Evolutionary conservation across 2,329 filamentous ascomycete species (phyloP), one percentile per base, ranked within the genome.

Genomic region (Claviceps sp.): DNA sequence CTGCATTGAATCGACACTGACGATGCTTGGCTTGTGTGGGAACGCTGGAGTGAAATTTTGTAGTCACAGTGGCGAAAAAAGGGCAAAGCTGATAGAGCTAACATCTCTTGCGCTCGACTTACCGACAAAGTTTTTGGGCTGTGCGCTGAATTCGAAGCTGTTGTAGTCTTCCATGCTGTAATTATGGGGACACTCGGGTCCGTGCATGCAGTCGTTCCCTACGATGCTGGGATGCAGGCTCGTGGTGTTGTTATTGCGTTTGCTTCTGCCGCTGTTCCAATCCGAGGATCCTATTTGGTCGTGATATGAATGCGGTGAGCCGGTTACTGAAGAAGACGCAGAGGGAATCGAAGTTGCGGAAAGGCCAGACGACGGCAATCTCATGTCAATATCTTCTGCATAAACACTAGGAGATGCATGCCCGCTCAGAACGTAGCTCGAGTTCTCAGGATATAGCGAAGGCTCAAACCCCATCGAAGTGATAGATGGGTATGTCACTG

Each of bases 141-240:
- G 67, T 44, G 65, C 36, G 36, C 49, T 58, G 57, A 72, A 76
- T 55, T 77, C 76, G 60, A 72, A 73, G 56, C 68, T 61, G 56
- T 64, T 62, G 58, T 73, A 73, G 54, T 77, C 75, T 48, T 80
- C 76, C 64, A 78, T 72, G 60, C 65, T 66, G 55, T 66, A 62
- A 26, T 63, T 67, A 49, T 78, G 70, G 62, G 80, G 67, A 36
- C 86, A 79, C 53, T 78, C 75, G 52, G 69, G 64, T 50, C 70
- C 78, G 42, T 74, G 69, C 57, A 77, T 71, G 63, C 76, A 76
- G 61, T 73, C 71, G 54, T 76, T 71, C 58, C 76, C 74, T 49
- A 86, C 78, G 55, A 88, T 85, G 61, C 73, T 70, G 34, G 83
- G 82, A 57, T 76, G 79, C 52, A 85, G 71, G 49, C 75, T 78